Evolutionary conservation across 768 basidiomycete genomes (phyloP), one percentile per base, ranked within the genome.

Genomic region (Tylopilus sp.): DNA sequence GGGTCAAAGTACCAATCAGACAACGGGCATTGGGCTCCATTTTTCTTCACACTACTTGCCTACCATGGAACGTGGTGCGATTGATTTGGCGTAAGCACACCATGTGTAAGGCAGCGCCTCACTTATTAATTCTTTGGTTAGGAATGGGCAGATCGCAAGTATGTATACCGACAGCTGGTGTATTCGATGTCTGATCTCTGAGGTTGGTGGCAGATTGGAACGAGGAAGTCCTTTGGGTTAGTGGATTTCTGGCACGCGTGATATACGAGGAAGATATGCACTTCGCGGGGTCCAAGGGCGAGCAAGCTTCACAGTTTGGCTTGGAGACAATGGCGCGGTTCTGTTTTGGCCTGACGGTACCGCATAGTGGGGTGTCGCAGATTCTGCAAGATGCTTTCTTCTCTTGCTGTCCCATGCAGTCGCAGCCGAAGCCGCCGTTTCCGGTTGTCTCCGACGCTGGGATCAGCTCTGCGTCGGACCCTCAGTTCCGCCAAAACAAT

Each of bases 11-110:
- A 95, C 92, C 3, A 84, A 78, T 7, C 95, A 98, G 68, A 95
- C 91, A 3, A 95, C 95, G 0, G 95, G 95, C 15, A 70, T 82
- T 31, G 75, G 74, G 2, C 72, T 77, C 0, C 81, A 85, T 48
- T 69, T 88, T 50, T 75, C 91, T 3, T 84, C 88, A 9, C 77
- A 93, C 6, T 97, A 97, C 65, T 93, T 98, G 45, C 91, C 93
- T 7, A 98, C 95, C 0, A 91, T 98, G 6, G 95, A 98, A 68
- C 80, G 95, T 57, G 93, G 97, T 68, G 85, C 88, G 0, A 86
- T 95, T 48, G 94, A 92, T 69, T 73, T 95, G 30, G 84, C 91
- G 86, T 91, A 31, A 31, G 30, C 11, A 31, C 30, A 31, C 11
- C 30, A 31, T 11, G 9, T 31, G 11, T 26, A 31, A 9, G 9